phyloP scores from a whole-genome alignment of 176 grass and related monocot genomes.

The Urochloa ruziziensis region DNA sequence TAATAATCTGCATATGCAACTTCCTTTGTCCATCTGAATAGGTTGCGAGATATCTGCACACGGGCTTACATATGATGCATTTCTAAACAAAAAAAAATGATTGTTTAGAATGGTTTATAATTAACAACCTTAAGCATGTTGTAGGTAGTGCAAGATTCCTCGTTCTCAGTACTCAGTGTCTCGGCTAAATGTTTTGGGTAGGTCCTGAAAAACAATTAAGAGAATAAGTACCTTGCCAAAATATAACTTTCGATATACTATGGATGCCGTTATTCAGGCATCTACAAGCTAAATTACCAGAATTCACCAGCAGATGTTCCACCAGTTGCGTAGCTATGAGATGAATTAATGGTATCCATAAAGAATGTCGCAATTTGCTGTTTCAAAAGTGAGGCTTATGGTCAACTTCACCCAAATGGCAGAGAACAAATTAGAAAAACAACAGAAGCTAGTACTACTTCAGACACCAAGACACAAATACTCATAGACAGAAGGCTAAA shows the following conservation, averaged over 20 bases:
- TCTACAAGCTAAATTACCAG: conserved; percentile 47
- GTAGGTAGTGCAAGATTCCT: conserved; percentile 97
- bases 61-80: background rate
- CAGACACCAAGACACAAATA: background rate
- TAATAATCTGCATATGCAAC: conserved; percentile 88
- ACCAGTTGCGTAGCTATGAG: conserved; percentile 88
- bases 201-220: conserved; percentile 41
- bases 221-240: background rate
- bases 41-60: conserved; percentile 69
- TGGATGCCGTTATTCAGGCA: background rate
- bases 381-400: conserved; percentile 20
- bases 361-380: conserved; percentile 84
- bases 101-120: background rate
- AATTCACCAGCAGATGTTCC: conserved; percentile 93
- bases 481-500: background rate
- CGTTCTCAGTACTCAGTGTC: conserved; percentile 66
- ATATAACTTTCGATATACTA: background rate
- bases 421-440: conserved; percentile 4
- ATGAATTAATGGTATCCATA: conserved; percentile 95
- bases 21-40: conserved; percentile 99
- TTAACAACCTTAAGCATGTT: conserved; percentile 91
- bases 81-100: background rate
- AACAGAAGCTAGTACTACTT: background rate
- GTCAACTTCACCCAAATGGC: conserved; percentile 28
- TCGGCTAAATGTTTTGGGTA: conserved; percentile 81